Evolutionary conservation across 2,329 filamentous ascomycete species (phyloP).

Genomic region (Nigrospora oryzae): DNA sequence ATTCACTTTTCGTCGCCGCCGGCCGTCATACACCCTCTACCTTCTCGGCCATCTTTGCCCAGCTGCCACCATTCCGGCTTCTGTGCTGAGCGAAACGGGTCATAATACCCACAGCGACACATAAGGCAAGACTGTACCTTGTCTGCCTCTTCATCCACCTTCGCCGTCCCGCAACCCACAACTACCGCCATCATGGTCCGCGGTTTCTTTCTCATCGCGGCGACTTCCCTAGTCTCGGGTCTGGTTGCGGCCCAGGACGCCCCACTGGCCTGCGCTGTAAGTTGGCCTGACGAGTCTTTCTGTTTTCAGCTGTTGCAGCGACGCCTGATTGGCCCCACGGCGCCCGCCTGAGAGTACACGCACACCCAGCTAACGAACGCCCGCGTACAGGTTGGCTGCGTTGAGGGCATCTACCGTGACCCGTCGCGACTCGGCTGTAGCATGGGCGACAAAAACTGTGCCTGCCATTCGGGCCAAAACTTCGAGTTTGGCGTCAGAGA

Average conservation of each 20-base stretch:
- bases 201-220: not conserved
- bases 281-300: not conserved
- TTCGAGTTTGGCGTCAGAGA: constrained; percentile 4
- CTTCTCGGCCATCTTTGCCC: no score
- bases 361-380: not conserved
- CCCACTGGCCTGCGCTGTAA: not conserved
- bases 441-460: constrained; percentile 2
- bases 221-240: not conserved
- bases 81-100: no score
- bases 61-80: no score
- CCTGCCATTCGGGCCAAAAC: constrained; percentile 1
- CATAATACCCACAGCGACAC: no score
- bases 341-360: not conserved
- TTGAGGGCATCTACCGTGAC: constrained; percentile 2
- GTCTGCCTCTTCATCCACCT: no score
- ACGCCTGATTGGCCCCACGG: not conserved
- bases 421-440: constrained; percentile 2
- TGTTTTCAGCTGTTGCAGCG: not conserved
- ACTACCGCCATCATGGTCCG: not conserved
- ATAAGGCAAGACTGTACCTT: no score
- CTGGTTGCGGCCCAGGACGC: not conserved
- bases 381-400: constrained; percentile 4
- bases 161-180: no score
- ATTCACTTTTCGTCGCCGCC: no score
- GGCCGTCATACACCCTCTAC: no score